Conservation (phyloP, 1,139 yeast genomes). For the Candida tetrigidarum region DNA sequence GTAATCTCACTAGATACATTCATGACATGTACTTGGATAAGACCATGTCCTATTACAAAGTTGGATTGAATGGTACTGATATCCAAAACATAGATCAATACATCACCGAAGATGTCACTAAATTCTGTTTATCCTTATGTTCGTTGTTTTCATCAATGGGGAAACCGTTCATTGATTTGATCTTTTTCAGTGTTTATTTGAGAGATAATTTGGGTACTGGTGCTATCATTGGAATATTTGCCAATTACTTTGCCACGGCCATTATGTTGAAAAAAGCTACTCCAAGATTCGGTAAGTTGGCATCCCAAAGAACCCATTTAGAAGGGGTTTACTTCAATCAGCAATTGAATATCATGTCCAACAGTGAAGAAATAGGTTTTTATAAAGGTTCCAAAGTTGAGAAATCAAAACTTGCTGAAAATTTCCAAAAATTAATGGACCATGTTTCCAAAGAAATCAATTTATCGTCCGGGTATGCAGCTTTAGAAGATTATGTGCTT, state of each 20-base stretch:
- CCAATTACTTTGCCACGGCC: conserved; percentile 84
- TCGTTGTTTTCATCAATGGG: conserved; percentile 88
- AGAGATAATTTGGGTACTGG: conserved; percentile 85
- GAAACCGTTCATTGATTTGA: conserved; percentile 85
- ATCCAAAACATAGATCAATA: conserved; percentile 69
- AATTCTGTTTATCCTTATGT: conserved; percentile 83
- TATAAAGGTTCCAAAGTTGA: conserved; percentile 91
- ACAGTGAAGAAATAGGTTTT: conserved; percentile 93
- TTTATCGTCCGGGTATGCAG: conserved; percentile 59
- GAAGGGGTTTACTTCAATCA: conserved; percentile 92
- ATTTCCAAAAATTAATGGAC: conserved; percentile 56
- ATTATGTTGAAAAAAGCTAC: conserved; percentile 71
- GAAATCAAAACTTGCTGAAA: conserved; percentile 62
- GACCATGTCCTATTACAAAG: conserved; percentile 81
- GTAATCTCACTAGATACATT: conserved; percentile 80
- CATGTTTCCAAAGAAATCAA: conserved; percentile 56
- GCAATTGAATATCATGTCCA: conserved; percentile 82
- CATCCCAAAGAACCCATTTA: conserved; percentile 72
- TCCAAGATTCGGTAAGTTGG: conserved; percentile 84
- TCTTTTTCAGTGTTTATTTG: conserved; percentile 85
- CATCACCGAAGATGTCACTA: conserved; percentile 82
- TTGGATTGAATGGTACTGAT: conserved; percentile 50
- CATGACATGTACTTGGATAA: conserved; percentile 90
- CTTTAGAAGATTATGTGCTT: conserved; percentile 83
- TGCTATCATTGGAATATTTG: conserved; percentile 80